Evolutionary conservation across 371 early-diverging fungal species (phyloP).

Genomic region (Mucor circinelloides): DNA sequence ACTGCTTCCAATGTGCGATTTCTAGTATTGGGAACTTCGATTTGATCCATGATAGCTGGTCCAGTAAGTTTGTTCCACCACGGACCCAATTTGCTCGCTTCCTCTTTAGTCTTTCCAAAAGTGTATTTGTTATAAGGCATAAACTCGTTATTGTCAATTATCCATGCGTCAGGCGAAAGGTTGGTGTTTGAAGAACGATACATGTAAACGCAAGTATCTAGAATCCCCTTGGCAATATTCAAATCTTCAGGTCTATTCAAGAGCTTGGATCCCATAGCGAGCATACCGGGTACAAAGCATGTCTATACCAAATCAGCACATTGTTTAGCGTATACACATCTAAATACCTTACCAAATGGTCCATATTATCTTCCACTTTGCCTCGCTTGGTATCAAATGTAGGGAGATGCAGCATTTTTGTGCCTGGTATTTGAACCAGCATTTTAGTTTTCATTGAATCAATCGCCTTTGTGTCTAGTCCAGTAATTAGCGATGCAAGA

Average conservation of each 20-base stretch:
- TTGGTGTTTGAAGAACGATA: conserved; percentile 57
- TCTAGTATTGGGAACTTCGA: background rate
- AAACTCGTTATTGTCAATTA: conserved; percentile 12
- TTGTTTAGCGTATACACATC: conserved; percentile 14
- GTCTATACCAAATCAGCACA: conserved; percentile 34
- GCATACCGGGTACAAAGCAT: conserved; percentile 79
- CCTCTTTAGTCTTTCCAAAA: background rate
- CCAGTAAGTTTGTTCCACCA: background rate
- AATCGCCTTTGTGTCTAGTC: conserved; percentile 40
- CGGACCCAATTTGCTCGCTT: background rate
- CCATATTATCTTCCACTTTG: conserved; percentile 39
- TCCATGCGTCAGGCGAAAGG: conserved; percentile 58
- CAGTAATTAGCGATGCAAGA: background rate
- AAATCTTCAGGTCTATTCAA: conserved; percentile 53
- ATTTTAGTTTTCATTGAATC: conserved; percentile 54
- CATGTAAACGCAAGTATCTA: conserved; percentile 65
- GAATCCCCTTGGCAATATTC: conserved; percentile 47
- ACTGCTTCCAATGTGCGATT: background rate
- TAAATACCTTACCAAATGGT: conserved; percentile 43
- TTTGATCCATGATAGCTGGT: background rate
- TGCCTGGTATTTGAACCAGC: conserved; percentile 37
- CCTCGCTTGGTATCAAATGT: conserved; percentile 22
- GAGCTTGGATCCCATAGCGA: conserved; percentile 63
- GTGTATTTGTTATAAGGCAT: background rate
- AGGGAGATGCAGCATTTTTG: conserved; percentile 47